Conservation (phyloP, 805 yeast species). For the Saccharomycopsis oosterbeekiorum region DNA sequence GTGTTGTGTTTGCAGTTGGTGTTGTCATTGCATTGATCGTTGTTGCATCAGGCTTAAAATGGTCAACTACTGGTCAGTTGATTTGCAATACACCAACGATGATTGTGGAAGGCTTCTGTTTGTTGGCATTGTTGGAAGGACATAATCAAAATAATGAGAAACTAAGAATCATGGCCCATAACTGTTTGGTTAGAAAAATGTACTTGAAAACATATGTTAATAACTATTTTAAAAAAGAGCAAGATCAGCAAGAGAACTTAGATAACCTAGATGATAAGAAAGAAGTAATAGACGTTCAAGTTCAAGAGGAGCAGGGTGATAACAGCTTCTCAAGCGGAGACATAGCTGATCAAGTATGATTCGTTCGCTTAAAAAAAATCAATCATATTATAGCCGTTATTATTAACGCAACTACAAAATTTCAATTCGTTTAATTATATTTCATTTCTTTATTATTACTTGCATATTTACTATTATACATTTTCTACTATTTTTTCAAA, state of each 20-base stretch:
- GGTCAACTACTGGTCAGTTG: conserved; percentile 34
- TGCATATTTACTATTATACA: neutral
- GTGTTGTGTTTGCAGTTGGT: neutral
- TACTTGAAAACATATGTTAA: conserved; percentile 1
- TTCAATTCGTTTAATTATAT: neutral
- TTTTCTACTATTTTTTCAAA: neutral
- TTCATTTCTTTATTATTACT: neutral
- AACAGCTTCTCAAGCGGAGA: neutral
- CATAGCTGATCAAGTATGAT: neutral
- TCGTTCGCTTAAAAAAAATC: neutral
- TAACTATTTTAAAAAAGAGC: conserved; percentile 8
- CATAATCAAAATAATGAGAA: conserved; percentile 22
- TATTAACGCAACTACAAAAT: neutral
- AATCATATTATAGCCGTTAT: neutral
- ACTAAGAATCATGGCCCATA: conserved; percentile 7
- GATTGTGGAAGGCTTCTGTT: conserved; percentile 35
- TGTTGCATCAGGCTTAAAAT: conserved; percentile 27
- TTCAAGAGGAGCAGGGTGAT: neutral
- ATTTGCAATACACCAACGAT: conserved; percentile 34
- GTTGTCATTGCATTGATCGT: conserved; percentile 26
- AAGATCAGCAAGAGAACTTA: neutral
- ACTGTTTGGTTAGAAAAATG: conserved; percentile 4
- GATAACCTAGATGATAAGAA: neutral
- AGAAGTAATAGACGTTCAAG: neutral
- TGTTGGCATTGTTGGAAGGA: conserved; percentile 31